These are phyloP conservation scores for Aspergillus japonicus DNA, from an alignment of 2,329 filamentous ascomycete genomes.

Conservation along the genomic window DNA sequence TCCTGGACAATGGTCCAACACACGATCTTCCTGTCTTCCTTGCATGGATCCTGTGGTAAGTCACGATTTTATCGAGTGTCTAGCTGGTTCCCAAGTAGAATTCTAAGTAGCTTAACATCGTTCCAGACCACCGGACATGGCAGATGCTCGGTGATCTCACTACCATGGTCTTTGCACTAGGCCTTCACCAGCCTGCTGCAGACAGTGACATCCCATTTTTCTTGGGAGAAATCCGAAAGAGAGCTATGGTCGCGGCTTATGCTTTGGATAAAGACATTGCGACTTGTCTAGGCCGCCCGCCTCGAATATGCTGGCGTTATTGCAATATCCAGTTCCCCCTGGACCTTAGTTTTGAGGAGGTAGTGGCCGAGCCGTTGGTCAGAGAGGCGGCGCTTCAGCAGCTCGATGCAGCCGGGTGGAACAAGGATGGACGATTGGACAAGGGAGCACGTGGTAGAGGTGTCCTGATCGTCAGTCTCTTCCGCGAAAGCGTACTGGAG, in stretches of 20 bases:
- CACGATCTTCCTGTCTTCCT: constrained; percentile 10
- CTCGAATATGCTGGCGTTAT: constrained; percentile 41
- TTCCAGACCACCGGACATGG: constrained; percentile 45
- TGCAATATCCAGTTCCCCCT: constrained; percentile 27
- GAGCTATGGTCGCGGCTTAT: constrained; percentile 42
- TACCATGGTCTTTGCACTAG: constrained; percentile 44
- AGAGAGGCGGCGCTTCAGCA: constrained; percentile 12
- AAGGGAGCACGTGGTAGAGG: constrained; percentile 14
- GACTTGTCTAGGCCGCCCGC: constrained; percentile 48
- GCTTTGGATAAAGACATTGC: constrained; percentile 47
- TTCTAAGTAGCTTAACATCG: background rate
- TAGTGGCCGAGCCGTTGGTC: constrained; percentile 15
- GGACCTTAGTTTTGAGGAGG: constrained; percentile 22
- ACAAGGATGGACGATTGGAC: constrained; percentile 13
- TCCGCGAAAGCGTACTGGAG: constrained; percentile 24
- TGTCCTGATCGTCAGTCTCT: constrained; percentile 12
- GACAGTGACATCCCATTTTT: constrained; percentile 30
- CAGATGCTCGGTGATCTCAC: constrained; percentile 45
- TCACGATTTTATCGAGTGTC: background rate
- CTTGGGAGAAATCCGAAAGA: constrained; percentile 36
- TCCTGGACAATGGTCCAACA: constrained; percentile 18
- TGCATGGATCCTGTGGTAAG: constrained; percentile 18
- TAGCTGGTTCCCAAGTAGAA: no score
- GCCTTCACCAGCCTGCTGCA: constrained; percentile 40
- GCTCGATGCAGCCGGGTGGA: constrained; percentile 25